Conservation (phyloP, 2,329 filamentous ascomycete species). For the Fusarium sp. region DNA sequence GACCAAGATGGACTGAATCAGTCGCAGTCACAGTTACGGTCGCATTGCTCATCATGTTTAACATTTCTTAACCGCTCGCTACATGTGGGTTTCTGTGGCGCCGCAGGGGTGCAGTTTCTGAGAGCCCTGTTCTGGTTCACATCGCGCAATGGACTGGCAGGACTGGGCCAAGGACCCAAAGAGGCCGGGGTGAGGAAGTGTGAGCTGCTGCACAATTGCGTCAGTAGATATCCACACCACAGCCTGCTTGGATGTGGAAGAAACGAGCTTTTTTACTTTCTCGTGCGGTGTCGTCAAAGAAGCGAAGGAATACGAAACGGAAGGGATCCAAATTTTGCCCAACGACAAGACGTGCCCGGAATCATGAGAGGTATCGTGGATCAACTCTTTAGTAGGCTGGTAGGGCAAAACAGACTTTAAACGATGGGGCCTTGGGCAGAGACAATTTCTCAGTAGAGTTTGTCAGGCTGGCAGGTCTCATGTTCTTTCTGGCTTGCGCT, state of each 20-base stretch:
- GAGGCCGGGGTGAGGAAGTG: conserved; percentile 36
- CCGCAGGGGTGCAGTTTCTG: conserved; percentile 26
- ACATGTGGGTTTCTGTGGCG: conserved; percentile 28
- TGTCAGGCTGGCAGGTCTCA: conserved; percentile 45
- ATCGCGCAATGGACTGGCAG: conserved; percentile 23
- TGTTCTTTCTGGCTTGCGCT: conserved; percentile 45
- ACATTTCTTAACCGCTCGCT: conserved; percentile 15
- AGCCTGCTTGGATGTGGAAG: conserved; percentile 31
- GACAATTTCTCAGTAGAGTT: conserved; percentile 24
- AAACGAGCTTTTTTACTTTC: conserved; percentile 33
- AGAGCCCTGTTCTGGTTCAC: conserved; percentile 40
- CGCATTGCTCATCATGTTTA: conserved; percentile 10
- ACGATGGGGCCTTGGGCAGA: conserved; percentile 39
- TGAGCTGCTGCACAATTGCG: conserved; percentile 49
- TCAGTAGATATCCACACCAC: conserved; percentile 45
- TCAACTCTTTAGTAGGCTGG: neutral
- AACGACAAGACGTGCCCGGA: conserved; percentile 9
- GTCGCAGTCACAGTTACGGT: too few species aligned
- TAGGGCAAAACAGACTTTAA: conserved; percentile 6
- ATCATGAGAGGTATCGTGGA: neutral
- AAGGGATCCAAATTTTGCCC: conserved; percentile 18
- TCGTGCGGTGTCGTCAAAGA: conserved; percentile 4
- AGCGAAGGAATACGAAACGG: conserved; percentile 5
- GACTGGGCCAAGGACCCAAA: conserved; percentile 29
- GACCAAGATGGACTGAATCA: neutral